A percentile compares a stretch with the other conserved stretches of the same genome.
Conservation (phyloP, 2,329 filamentous ascomycete genomes). For the Phialocephala subalpina region DNA sequence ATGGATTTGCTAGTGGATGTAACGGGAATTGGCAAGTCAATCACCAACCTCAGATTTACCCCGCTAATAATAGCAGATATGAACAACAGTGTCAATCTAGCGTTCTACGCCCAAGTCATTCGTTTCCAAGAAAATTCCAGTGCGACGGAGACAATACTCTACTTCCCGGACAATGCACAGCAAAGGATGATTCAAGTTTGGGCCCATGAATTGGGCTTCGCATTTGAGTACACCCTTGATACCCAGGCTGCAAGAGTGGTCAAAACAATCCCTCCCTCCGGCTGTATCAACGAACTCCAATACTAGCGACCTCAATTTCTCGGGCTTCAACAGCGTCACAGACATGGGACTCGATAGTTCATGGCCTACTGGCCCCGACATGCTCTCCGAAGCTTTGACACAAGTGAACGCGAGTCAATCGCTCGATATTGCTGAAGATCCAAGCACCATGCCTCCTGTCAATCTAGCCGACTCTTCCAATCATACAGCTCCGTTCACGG, state of each 20-base stretch:
- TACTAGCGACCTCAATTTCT: not conserved
- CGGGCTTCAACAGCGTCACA: not conserved
- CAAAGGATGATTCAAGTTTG: not conserved
- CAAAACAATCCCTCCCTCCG: not conserved
- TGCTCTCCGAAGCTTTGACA: not conserved
- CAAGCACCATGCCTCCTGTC: no score
- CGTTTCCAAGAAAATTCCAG: not conserved
- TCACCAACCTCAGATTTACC: not conserved
- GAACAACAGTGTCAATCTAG: not conserved
- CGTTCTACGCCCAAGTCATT: not conserved
- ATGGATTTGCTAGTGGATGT: slow-evolving; percentile 7
- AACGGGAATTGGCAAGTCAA: not conserved
- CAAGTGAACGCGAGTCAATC: not conserved
- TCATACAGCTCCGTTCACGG: not conserved
- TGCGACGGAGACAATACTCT: not conserved
- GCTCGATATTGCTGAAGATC: not conserved
- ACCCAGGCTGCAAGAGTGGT: not conserved
- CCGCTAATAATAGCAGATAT: not conserved
- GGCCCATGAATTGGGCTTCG: not conserved
- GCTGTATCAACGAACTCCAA: not conserved
- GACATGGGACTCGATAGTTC: no score
- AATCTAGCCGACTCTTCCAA: not conserved
- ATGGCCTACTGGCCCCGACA: not conserved
- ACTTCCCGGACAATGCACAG: not conserved
- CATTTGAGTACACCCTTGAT: not conserved